Evolutionary conservation across 495 filamentous ascomycete species (phyloP).

Genomic region (Pseudoneurospora amorphoporcata): DNA sequence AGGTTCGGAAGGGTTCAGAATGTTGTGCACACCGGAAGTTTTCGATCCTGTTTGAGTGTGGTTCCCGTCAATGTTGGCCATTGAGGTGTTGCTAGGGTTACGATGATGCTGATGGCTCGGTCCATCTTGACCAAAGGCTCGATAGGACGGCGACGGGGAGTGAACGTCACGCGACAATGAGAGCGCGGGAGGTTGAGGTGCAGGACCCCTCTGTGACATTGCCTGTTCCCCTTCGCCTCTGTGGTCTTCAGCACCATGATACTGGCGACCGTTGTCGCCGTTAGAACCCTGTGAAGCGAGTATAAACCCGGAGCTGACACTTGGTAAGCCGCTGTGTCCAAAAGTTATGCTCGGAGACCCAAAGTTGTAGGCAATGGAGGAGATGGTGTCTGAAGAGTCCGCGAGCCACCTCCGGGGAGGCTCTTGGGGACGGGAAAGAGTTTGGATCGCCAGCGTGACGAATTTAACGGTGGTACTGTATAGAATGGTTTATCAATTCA

Average conservation of each 20-base stretch:
- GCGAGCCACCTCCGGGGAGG: conserved; percentile 17
- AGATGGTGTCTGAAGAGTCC: conserved; percentile 9
- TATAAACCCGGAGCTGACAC: conserved; percentile 15
- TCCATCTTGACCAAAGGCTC: conserved; percentile 15
- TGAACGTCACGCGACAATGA: conserved; percentile 17
- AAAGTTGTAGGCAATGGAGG: conserved; percentile 6
- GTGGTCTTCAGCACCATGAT: conserved; percentile 38
- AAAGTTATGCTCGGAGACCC: conserved; percentile 6
- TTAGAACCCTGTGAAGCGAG: conserved; percentile 9
- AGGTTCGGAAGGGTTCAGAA: conserved; percentile 38
- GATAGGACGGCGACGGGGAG: conserved; percentile 20
- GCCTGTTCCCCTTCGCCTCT: conserved; percentile 46
- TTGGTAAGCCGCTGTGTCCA: conserved; percentile 24
- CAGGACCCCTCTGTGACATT: conserved; percentile 49
- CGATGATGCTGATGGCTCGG: conserved; percentile 18
- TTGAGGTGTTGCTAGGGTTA: conserved; percentile 15
- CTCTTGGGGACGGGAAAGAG: conserved; percentile 14
- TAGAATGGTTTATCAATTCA: neutral
- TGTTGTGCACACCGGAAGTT: conserved; percentile 39
- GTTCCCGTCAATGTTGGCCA: conserved; percentile 21
- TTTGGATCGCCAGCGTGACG: conserved; percentile 24
- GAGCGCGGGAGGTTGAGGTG: conserved; percentile 31
- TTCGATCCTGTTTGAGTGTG: conserved; percentile 28
- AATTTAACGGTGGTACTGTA: conserved; percentile 4
- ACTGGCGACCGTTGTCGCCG: conserved; percentile 35